Conservation (phyloP, 805 yeast species). For the Wickerhamomyces sydowiorum region DNA sequence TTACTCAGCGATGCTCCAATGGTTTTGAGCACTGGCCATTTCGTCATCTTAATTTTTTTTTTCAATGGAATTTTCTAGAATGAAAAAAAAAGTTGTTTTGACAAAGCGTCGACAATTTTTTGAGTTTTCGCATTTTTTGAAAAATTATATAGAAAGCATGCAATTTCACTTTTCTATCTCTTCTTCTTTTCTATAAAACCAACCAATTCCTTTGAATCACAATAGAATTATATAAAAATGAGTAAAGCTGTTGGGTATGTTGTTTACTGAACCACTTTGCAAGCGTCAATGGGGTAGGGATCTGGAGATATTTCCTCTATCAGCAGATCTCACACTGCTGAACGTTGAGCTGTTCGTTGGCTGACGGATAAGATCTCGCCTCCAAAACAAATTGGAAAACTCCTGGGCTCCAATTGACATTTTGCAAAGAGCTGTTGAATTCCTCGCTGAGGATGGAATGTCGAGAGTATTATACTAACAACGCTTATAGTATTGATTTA, state of each 20-base stretch:
- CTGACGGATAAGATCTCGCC: no score
- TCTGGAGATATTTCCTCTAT: no score
- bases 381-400: no score
- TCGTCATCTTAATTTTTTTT: neutral
- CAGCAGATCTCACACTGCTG: no score
- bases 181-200: neutral
- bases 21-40: no score
- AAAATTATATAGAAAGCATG: neutral
- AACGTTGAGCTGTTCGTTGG: no score
- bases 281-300: no score
- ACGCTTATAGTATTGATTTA: constrained; percentile 65
- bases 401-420: neutral
- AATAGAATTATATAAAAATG: constrained; percentile 17
- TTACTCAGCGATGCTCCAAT: no score
- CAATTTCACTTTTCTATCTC: neutral
- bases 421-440: neutral
- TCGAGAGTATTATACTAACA: constrained; percentile 8
- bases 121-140: neutral
- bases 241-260: constrained; percentile 52
- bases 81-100: neutral
- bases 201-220: neutral
- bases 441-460: no score
- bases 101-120: neutral
- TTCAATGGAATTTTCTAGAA: constrained; percentile 16
- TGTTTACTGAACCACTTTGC: neutral